phyloP scores from a whole-genome alignment of 2,329 filamentous ascomycete genomes.

The Alternaria novae-zelandiae region DNA sequence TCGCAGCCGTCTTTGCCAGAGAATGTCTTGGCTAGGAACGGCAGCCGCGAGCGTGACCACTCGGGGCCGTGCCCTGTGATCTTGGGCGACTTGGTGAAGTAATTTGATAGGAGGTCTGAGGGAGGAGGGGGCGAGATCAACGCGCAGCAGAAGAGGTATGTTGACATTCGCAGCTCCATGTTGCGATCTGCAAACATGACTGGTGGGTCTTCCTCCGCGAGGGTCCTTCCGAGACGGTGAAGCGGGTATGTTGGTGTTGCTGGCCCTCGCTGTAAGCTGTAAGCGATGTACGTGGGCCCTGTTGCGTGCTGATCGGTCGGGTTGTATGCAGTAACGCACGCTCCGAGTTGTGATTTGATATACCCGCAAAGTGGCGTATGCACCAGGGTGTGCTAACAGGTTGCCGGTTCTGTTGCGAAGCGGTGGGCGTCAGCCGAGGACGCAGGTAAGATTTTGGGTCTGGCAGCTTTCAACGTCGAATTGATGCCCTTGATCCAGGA shows the following conservation, averaged over 20 bases:
- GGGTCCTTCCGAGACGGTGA: neutral
- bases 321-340: neutral
- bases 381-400: slow-evolving; percentile 6
- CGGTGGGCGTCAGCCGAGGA: slow-evolving; percentile 15
- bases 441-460: slow-evolving; percentile 15
- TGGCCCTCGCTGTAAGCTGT: neutral
- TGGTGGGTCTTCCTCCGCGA: neutral
- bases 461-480: neutral
- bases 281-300: slow-evolving; percentile 6
- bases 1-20: slow-evolving; percentile 41
- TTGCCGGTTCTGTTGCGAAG: slow-evolving; percentile 11
- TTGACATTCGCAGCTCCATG: slow-evolving; percentile 27
- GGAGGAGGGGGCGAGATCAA: slow-evolving; percentile 35
- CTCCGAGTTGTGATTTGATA: slow-evolving; percentile 3
- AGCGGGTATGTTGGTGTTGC: neutral
- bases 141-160: slow-evolving; percentile 39
- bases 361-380: slow-evolving; percentile 2
- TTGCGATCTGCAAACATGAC: slow-evolving; percentile 21
- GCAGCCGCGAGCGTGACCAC: slow-evolving; percentile 46
- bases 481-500: slow-evolving; percentile 3
- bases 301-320: neutral
- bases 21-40: slow-evolving; percentile 51
- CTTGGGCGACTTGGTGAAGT: slow-evolving; percentile 36
- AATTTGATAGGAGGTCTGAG: slow-evolving; percentile 30
- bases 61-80: slow-evolving; percentile 53